Percentiles rank a stretch among this genome's conserved stretches.
phyloP scores from a whole-genome alignment of 2,329 filamentous ascomycete genomes.

The Calonectria naviculata region DNA sequence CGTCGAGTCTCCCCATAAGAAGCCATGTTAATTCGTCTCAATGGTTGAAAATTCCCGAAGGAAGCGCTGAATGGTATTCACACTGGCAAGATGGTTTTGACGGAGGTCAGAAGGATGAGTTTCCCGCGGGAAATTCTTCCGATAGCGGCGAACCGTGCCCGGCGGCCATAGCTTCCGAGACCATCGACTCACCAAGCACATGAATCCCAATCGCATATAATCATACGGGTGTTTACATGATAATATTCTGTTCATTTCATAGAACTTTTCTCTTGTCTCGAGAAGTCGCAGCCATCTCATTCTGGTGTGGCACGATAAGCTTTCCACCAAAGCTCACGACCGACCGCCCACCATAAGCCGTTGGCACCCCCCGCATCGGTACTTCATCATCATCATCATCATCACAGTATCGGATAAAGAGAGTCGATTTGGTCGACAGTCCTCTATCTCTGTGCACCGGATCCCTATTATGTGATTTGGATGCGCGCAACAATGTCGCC shows the following conservation, averaged over 20 bases:
- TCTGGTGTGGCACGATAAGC: conserved; percentile 23
- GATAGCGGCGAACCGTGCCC: conserved; percentile 22
- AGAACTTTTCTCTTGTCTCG: background rate
- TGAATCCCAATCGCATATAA: background rate
- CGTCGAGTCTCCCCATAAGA: background rate
- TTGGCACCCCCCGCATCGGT: conserved; percentile 36
- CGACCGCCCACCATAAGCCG: conserved; percentile 31
- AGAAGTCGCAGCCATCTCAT: background rate
- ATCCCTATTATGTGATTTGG: conserved; percentile 37
- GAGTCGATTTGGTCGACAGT: conserved; percentile 30
- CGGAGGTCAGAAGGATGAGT: background rate
- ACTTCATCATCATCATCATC: conserved; percentile 32
- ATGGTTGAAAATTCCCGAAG: background rate
- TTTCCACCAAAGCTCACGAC: conserved; percentile 21
- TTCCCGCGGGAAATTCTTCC: conserved; percentile 8
- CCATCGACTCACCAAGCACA: background rate
- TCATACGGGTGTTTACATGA: background rate
- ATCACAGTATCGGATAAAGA: conserved; percentile 27
- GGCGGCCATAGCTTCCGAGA: background rate
- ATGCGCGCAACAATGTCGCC: conserved; percentile 36
- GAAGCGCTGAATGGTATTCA: background rate
- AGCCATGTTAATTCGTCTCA: background rate
- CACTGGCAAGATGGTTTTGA: background rate
- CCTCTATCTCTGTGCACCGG: conserved; percentile 26
- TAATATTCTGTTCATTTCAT: background rate